Conservation (phyloP, 441 rosid genomes). For the Jatropha podagrica region DNA sequence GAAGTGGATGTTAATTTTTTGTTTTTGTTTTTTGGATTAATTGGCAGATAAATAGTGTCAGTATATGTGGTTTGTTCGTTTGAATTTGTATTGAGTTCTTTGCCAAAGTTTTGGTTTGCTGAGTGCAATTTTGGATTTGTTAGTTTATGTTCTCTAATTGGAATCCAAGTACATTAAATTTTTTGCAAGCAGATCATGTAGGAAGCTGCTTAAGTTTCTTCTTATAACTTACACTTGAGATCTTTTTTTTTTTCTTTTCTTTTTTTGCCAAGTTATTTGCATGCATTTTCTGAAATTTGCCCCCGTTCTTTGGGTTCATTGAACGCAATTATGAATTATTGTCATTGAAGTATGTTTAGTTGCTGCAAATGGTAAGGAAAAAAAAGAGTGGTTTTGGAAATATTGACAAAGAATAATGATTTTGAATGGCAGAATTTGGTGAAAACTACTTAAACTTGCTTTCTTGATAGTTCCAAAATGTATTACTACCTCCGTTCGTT, state of each 20-base stretch:
- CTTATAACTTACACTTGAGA: not conserved
- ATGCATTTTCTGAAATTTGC: not conserved
- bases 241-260: too few relatives aligned
- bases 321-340: not conserved
- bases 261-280: not conserved
- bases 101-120: not conserved
- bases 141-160: not conserved
- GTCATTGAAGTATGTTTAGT: not conserved
- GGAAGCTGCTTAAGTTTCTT: not conserved
- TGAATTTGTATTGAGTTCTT: not conserved
- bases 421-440: not conserved
- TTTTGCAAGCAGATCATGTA: not conserved
- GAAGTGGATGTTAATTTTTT: not conserved
- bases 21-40: not conserved
- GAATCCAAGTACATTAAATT: not conserved
- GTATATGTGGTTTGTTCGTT: not conserved
- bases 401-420: not conserved
- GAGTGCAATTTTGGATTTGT: not conserved
- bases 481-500: too few relatives aligned
- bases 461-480: not conserved
- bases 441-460: not conserved
- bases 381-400: not conserved
- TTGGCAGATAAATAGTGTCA: not conserved
- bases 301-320: not conserved
- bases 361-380: not conserved